Percentiles rank a stretch among this genome's conserved stretches.
Evolutionary conservation across 176 grass and related monocot species (phyloP).

Genomic region (Juncus effusus): DNA sequence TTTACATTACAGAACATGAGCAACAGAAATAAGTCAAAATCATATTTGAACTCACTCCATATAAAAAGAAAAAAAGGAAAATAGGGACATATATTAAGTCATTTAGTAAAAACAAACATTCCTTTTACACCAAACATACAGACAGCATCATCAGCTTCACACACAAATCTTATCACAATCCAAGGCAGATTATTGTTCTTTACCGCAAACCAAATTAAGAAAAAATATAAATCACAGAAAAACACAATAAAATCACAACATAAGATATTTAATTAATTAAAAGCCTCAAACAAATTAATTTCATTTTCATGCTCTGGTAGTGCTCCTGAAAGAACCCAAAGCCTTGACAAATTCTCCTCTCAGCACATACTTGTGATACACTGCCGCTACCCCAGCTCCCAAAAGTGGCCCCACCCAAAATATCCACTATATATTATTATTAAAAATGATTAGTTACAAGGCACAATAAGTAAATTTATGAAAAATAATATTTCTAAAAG

Average conservation of each 20-base stretch:
- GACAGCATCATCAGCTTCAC: no score
- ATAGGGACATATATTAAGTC: no score
- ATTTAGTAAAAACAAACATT: no score
- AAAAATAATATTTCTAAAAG: no score
- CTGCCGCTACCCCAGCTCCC: slow-evolving; percentile 53
- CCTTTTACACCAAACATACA: no score
- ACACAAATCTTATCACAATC: no score
- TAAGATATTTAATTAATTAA: neutral
- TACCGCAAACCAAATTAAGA: neutral
- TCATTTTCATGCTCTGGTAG: slow-evolving; percentile 15
- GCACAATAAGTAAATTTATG: no score
- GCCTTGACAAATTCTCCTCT: slow-evolving; percentile 44
- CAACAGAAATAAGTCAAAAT: no score
- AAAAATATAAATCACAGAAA: neutral
- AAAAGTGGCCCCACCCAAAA: slow-evolving; percentile 76
- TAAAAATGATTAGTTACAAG: no score
- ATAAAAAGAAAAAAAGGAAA: no score
- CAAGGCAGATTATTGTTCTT: neutral
- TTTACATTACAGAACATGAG: no score
- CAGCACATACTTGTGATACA: slow-evolving; percentile 66
- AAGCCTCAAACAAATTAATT: neutral
- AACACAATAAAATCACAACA: neutral
- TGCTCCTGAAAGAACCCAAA: slow-evolving; percentile 58
- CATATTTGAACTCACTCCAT: no score
- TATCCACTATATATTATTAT: slow-evolving; percentile 56